phyloP scores from a whole-genome alignment of 225 moss, liverwort and hornwort species.

The Sphagnum tenellum region DNA sequence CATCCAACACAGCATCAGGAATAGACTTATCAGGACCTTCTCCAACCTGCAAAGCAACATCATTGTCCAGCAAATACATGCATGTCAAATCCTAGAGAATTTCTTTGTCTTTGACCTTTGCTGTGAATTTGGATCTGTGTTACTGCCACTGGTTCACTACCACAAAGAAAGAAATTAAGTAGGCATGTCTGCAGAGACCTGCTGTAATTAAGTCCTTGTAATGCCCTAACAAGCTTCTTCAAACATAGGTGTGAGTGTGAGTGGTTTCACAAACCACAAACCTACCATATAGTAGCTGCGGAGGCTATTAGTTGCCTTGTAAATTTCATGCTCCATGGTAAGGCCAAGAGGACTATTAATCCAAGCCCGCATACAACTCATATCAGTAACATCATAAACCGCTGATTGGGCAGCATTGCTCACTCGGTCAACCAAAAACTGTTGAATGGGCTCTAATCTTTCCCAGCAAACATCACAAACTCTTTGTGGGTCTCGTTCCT shows the following conservation, averaged over 20 bases:
- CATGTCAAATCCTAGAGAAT: background rate
- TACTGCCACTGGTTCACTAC: too few species aligned
- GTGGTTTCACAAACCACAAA: too few species aligned
- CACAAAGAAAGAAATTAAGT: too few species aligned
- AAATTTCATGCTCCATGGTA: constrained; percentile 59
- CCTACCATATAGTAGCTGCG: constrained; percentile 43
- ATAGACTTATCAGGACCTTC: constrained; percentile 41
- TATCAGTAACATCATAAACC: constrained; percentile 49
- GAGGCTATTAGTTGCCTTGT: constrained; percentile 52
- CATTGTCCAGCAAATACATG: background rate
- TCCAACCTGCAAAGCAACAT: constrained; percentile 30
- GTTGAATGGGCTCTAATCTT: constrained; percentile 51
- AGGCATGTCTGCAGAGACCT: too few species aligned
- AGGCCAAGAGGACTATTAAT: constrained; percentile 50
- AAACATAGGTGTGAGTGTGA: too few species aligned
- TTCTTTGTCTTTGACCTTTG: too few species aligned
- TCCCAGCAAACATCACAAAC: constrained; percentile 58
- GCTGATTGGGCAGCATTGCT: constrained; percentile 59
- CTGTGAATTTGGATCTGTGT: too few species aligned
- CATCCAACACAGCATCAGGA: constrained; percentile 55
- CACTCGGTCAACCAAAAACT: constrained; percentile 49
- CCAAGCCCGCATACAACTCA: constrained; percentile 63
- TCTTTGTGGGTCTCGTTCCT: constrained; percentile 47
- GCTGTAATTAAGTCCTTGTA: too few species aligned
- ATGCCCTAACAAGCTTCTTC: too few species aligned